These are phyloP conservation scores for Penicillium sp. DNA, from an alignment of 2,329 filamentous ascomycete genomes.

Conservation along the genomic window DNA sequence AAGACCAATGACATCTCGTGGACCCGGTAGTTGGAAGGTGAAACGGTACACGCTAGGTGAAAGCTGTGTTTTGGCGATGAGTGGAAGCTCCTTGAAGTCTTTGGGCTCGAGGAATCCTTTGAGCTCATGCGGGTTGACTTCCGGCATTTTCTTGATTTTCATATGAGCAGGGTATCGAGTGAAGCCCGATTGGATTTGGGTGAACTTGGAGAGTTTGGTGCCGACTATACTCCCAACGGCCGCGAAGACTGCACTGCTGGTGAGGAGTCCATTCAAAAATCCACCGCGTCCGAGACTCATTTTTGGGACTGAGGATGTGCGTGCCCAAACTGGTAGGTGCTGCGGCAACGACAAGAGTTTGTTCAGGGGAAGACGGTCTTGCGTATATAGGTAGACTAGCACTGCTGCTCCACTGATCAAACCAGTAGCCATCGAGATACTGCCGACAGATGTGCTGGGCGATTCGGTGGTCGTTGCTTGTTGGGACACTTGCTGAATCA, in stretches of 20 bases:
- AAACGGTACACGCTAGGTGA: constrained; percentile 42
- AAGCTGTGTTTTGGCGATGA: constrained; percentile 32
- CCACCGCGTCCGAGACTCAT: constrained; percentile 4
- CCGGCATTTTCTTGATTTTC: constrained; percentile 35
- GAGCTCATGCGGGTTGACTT: constrained; percentile 37
- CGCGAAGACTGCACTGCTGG: constrained; percentile 6
- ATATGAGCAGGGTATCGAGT: constrained; percentile 35
- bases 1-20: constrained; percentile 50
- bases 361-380: neutral
- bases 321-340: neutral
- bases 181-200: constrained; percentile 25
- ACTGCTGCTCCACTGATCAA: neutral
- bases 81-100: constrained; percentile 48
- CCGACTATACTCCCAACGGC: constrained; percentile 8
- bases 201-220: constrained; percentile 11
- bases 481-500: constrained; percentile 14
- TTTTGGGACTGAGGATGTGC: neutral
- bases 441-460: neutral
- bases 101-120: constrained; percentile 53
- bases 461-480: neutral
- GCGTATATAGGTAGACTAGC: neutral
- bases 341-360: neutral
- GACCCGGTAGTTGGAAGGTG: constrained; percentile 49
- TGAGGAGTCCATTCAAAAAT: constrained; percentile 16
- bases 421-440: neutral